Base-by-base conservation (phyloP, 257 asterid species). In the Perilla frutescens region DNA sequence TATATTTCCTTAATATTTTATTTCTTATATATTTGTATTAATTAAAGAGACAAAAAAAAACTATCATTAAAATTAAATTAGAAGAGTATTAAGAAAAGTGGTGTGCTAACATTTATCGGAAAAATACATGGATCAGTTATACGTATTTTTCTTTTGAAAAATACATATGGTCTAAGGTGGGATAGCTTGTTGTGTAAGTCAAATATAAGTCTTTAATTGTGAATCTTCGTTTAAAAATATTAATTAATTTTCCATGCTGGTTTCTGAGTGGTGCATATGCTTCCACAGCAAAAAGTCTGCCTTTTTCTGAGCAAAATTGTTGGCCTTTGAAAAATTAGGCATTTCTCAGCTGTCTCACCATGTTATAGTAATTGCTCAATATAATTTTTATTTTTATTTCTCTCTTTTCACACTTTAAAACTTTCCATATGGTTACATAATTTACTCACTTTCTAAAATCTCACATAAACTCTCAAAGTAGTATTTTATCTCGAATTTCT, bases 101-200 rank as follows among this genome's bases (percentile, higher is more conserved):
- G 26, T 20, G 26, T 20, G 26, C 26, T 20, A 20, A 20, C 26
- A 20, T 20, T 20, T 20, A 20, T 20, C 26, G 26, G 26, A 20
- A 20, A 20, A 20, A 20, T 20, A 20, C 26, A 20, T 20, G 26
- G 26, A 20, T 20, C 26, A 20, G 26, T 20, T 20, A 20, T 20
- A 20, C 26, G 26, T 20, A 20, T 20, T 20, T 20, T 20, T 20
- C 26, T 20, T 20, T 1, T 34, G 37, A 34, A 34, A 34, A 34
- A 34, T 34, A 34, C 3, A 44, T 44, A 7, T 45, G 8, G 4
- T 3, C 14, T 15, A 39, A 41, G 12, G 8, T 20, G 3, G 57
- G 75, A 39, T 79, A 75, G 77, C 85, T 83, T 77, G 81, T 69
- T 44, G 49, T 72, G 60, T 45, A 75, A 80, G 87, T 77, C 76